Evolutionary conservation across 2,329 filamentous ascomycete species (phyloP).

Genomic region (Fusarium sp.): DNA sequence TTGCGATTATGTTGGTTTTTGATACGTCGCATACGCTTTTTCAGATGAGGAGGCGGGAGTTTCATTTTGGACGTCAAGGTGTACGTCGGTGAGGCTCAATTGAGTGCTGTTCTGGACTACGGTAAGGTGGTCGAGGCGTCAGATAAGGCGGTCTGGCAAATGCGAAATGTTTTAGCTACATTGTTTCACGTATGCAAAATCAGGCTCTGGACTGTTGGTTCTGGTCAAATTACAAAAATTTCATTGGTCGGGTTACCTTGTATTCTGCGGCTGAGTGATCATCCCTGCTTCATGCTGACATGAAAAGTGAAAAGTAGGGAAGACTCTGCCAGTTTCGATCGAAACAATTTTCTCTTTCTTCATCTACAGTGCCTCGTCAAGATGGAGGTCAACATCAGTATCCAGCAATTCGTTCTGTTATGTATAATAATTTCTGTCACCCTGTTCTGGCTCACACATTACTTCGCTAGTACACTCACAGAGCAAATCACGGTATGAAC

Average conservation of each 20-base stretch:
- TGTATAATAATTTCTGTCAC: rapidly evolving
- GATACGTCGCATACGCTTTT: not conserved
- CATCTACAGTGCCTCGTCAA: not conserved
- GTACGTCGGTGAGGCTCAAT: not conserved
- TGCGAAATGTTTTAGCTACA: not conserved
- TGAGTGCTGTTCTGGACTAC: not conserved
- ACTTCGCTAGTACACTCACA: rapidly evolving
- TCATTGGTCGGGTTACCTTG: not conserved
- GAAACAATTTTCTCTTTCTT: not conserved
- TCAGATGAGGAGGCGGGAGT: not conserved
- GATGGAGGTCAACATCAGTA: not conserved
- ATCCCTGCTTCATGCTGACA: not conserved
- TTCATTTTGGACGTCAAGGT: not conserved
- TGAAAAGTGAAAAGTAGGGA: not conserved
- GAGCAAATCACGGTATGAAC: not conserved
- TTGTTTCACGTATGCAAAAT: not conserved
- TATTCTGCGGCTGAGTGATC: not conserved
- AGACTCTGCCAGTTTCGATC: not conserved
- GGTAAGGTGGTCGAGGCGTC: too few relatives aligned
- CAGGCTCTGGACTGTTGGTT: not conserved
- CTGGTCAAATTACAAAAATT: too few relatives aligned
- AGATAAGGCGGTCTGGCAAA: too few relatives aligned
- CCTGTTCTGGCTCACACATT: not conserved
- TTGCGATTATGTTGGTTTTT: not conserved
- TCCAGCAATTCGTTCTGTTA: too few relatives aligned